These are phyloP conservation scores for Vicia villosa DNA, from an alignment of 306 rosid genomes.

Conservation along the genomic window DNA sequence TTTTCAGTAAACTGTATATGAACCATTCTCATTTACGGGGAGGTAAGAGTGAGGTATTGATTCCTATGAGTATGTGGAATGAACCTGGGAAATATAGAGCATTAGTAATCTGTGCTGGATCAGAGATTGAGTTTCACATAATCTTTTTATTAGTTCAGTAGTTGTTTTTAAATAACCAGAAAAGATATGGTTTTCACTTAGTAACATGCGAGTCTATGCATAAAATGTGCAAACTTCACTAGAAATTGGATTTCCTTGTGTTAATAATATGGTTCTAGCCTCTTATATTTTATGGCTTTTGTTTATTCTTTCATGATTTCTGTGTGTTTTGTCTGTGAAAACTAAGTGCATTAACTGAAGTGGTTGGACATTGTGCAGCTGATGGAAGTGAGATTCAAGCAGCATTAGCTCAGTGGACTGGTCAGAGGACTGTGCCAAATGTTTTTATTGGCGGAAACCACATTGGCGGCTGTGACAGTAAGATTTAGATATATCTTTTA, in stretches of 20 bases:
- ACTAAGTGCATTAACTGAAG: not conserved
- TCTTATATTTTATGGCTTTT: not conserved
- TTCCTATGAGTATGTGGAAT: not conserved
- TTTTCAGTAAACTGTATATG: not conserved
- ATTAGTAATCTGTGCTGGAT: not conserved
- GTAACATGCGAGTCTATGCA: not conserved
- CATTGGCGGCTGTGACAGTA: conserved; percentile 92
- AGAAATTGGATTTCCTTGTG: conserved; percentile 10
- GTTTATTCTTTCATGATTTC: not conserved
- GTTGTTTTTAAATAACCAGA: conserved; percentile 13
- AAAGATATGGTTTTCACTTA: not conserved
- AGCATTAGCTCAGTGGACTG: conserved; percentile 72
- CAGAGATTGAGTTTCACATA: conserved; percentile 12
- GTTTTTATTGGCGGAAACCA: conserved; percentile 89
- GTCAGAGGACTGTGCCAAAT: conserved; percentile 86
- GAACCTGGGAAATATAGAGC: not conserved
- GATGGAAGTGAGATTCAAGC: conserved; percentile 76
- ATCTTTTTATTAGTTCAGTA: not conserved
- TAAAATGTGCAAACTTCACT: conserved; percentile 2
- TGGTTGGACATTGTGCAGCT: conserved; percentile 52
- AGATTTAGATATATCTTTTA: conserved; percentile 27
- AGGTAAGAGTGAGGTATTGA: not conserved
- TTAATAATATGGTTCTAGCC: not conserved
- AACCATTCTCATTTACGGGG: no score
- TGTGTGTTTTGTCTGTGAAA: not conserved